Evolutionary conservation across 768 basidiomycete species (phyloP).

Genomic region (Hypholoma fasciculare): DNA sequence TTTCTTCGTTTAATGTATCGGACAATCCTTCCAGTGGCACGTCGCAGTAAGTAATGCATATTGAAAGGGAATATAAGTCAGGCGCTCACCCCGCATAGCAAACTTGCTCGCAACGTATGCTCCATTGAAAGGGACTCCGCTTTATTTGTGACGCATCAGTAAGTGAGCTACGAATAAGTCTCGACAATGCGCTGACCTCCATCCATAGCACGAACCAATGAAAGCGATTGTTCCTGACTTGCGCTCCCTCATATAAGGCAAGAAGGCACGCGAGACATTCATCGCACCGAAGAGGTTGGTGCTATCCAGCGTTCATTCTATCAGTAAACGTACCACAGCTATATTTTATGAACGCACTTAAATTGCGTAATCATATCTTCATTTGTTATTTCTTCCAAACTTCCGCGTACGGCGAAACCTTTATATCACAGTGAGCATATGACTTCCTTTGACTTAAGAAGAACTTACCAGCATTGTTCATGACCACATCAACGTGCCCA

Average conservation of each 20-base stretch:
- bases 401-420: slow-evolving; percentile 26
- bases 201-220: slow-evolving; percentile 39
- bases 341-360: slow-evolving; percentile 24
- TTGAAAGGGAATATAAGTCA: too few relatives aligned
- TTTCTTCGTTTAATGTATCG: slow-evolving; percentile 31
- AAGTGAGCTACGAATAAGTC: background rate
- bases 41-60: background rate
- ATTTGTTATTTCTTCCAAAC: slow-evolving; percentile 36
- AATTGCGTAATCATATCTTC: slow-evolving; percentile 38
- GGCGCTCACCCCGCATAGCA: slow-evolving; percentile 29
- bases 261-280: slow-evolving; percentile 44
- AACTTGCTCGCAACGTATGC: slow-evolving; percentile 40
- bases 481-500: slow-evolving; percentile 40
- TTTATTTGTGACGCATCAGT: slow-evolving; percentile 7
- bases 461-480: slow-evolving; percentile 40
- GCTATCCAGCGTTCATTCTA: slow-evolving; percentile 18
- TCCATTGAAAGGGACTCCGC: slow-evolving; percentile 27
- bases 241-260: slow-evolving; percentile 45
- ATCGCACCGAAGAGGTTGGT: slow-evolving; percentile 46
- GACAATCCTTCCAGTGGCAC: slow-evolving; percentile 25
- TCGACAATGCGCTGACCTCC: slow-evolving; percentile 29
- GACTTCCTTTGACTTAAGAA: background rate
- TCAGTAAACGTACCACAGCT: background rate
- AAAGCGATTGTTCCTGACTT: slow-evolving; percentile 42
- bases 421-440: background rate